Percentiles rank a stretch among this genome's conserved stretches.
Evolutionary conservation across 2,329 filamentous ascomycete species (phyloP).

Genomic region (Alternaria ethzedia): DNA sequence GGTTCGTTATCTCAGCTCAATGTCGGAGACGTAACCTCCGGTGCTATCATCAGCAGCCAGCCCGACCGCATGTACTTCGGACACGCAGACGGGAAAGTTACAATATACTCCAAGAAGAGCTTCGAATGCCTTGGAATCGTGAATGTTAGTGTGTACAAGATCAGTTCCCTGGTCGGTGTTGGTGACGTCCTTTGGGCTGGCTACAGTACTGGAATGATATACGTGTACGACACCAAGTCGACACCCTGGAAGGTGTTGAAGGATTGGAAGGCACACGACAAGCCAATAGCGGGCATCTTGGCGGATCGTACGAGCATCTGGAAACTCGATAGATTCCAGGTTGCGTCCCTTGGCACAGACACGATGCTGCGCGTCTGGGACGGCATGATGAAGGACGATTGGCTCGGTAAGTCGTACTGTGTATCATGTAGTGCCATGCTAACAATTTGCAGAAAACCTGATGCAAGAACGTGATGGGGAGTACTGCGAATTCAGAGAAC

Average conservation of each 20-base stretch:
- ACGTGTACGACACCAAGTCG: constrained; percentile 83
- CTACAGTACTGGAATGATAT: constrained; percentile 92
- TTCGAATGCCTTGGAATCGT: constrained; percentile 80
- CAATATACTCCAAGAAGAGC: constrained; percentile 82
- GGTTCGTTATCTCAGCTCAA: constrained; percentile 73
- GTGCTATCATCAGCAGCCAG: constrained; percentile 74
- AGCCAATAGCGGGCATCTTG: constrained; percentile 77
- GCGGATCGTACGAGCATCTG: constrained; percentile 84
- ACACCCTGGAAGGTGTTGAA: constrained; percentile 92
- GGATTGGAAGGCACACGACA: constrained; percentile 91
- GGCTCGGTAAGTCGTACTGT: constrained; percentile 66
- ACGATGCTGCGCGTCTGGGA: constrained; percentile 89
- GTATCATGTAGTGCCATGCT: constrained; percentile 20
- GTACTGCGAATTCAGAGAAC: constrained; percentile 84
- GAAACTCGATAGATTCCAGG: constrained; percentile 81
- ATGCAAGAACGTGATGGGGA: constrained; percentile 85
- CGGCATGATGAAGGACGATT: constrained; percentile 89
- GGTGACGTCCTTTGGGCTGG: constrained; percentile 88
- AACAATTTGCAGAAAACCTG: constrained; percentile 64
- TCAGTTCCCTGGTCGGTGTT: constrained; percentile 82
- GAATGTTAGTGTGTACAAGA: constrained; percentile 92
- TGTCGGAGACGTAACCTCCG: constrained; percentile 86
- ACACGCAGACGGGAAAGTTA: constrained; percentile 91
- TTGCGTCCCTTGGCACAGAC: constrained; percentile 86
- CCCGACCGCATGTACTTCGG: constrained; percentile 86